These are phyloP conservation scores for Dictyophora rubrovolvata DNA, from an alignment of 768 basidiomycete genomes.

Conservation along the genomic window DNA sequence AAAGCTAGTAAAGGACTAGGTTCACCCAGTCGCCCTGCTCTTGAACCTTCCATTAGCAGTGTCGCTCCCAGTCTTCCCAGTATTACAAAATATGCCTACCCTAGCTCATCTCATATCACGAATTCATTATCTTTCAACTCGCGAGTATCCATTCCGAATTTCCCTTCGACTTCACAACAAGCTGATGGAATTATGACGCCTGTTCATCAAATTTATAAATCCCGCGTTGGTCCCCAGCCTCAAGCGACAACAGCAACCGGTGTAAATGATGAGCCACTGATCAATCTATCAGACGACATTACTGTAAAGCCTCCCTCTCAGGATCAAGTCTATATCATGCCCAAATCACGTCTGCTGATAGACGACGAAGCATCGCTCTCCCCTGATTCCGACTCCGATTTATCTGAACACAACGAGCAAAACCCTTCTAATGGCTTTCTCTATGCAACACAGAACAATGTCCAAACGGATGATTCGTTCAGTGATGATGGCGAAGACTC, in stretches of 20 bases:
- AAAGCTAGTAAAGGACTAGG: constrained; percentile 14
- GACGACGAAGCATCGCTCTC: constrained; percentile 18
- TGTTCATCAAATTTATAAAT: background rate
- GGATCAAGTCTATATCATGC: constrained; percentile 6
- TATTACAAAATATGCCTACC: constrained; percentile 7
- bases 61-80: constrained; percentile 9
- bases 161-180: background rate
- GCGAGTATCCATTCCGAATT: constrained; percentile 38
- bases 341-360: background rate
- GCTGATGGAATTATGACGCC: background rate
- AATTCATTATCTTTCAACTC: constrained; percentile 41
- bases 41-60: constrained; percentile 4
- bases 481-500: constrained; percentile 3
- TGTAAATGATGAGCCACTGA: constrained; percentile 34
- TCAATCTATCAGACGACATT: constrained; percentile 62
- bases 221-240: background rate
- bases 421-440: constrained; percentile 61
- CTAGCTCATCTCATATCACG: constrained; percentile 13
- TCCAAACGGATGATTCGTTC: background rate
- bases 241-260: background rate
- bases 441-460: constrained; percentile 37
- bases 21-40: background rate
- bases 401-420: constrained; percentile 35
- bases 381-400: constrained; percentile 42
- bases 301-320: constrained; percentile 2